Conservation (phyloP, 495 filamentous ascomycete genomes). For the Penicillium maclennaniae region DNA sequence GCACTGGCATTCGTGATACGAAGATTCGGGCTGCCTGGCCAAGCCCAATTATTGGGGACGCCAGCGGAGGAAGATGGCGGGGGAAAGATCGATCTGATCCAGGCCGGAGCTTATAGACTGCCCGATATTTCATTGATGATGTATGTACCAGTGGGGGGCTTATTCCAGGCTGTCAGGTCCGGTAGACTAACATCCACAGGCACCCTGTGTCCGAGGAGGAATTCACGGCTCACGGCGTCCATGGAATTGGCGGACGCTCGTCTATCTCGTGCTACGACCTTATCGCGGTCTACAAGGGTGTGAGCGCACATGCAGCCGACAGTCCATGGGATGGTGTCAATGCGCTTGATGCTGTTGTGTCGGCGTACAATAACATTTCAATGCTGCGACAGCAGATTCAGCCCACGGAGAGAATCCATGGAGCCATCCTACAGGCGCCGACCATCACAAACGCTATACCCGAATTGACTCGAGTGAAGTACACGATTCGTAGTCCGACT, state of each 20-base stretch:
- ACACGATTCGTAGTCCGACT: not conserved
- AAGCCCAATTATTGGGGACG: conserved; percentile 56
- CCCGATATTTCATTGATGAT: conserved; percentile 56
- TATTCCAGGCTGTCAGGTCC: not conserved
- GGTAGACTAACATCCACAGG: not conserved
- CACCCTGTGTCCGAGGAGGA: not conserved
- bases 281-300: conserved; percentile 1
- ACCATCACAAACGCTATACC: not conserved
- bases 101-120: conserved; percentile 52
- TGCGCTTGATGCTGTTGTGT: not conserved
- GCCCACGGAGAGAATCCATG: conserved; percentile 1
- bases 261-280: conserved; percentile 1
- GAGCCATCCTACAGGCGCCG: not conserved
- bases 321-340: conserved; percentile 2
- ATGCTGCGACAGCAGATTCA: conserved; percentile 2
- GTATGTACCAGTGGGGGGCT: not conserved
- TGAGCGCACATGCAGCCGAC: conserved; percentile 10
- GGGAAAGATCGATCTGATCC: conserved; percentile 59
- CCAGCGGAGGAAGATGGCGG: conserved; percentile 64
- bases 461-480: not conserved
- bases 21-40: conserved; percentile 39
- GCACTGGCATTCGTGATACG: conserved; percentile 43
- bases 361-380: conserved; percentile 1
- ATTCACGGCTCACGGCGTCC: not conserved
- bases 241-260: not conserved